Conservation (phyloP, 305 asterid species). For the Fraxinus sp. region DNA sequence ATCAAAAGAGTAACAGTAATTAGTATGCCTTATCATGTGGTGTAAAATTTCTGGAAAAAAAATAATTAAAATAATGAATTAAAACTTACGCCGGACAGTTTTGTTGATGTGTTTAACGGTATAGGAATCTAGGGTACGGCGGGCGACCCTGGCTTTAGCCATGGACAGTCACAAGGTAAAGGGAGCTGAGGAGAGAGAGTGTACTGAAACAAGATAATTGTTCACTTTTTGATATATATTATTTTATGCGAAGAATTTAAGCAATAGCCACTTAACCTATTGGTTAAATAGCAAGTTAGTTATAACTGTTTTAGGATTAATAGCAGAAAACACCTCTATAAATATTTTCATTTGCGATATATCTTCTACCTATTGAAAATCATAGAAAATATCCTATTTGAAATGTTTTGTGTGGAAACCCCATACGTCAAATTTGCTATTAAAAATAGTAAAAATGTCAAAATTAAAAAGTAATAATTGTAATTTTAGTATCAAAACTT, state of each 20-base stretch:
- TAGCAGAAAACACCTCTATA: no score
- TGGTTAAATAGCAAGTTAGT: not conserved
- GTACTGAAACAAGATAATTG: conserved; percentile 34
- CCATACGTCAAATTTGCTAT: no score
- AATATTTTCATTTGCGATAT: no score
- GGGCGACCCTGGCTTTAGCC: conserved; percentile 61
- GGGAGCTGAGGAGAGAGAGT: conserved; percentile 26
- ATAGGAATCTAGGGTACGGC: conserved; percentile 60
- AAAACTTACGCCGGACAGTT: conserved; percentile 55
- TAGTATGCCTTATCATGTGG: not conserved
- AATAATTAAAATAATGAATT: not conserved
- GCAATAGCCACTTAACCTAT: not conserved
- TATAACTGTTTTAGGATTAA: no score
- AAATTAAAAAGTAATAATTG: no score
- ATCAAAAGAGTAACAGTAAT: not conserved
- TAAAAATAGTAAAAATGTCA: no score
- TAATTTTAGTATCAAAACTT: no score
- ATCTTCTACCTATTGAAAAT: no score
- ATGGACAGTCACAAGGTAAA: conserved; percentile 37
- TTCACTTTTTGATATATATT: not conserved
- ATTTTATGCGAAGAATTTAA: not conserved
- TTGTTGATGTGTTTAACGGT: conserved; percentile 50
- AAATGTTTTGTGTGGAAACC: no score
- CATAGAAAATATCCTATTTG: no score
- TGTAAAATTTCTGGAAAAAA: not conserved